phyloP scores from a whole-genome alignment of 345 rosid genomes.

The Excoecaria cochinchinensis region DNA sequence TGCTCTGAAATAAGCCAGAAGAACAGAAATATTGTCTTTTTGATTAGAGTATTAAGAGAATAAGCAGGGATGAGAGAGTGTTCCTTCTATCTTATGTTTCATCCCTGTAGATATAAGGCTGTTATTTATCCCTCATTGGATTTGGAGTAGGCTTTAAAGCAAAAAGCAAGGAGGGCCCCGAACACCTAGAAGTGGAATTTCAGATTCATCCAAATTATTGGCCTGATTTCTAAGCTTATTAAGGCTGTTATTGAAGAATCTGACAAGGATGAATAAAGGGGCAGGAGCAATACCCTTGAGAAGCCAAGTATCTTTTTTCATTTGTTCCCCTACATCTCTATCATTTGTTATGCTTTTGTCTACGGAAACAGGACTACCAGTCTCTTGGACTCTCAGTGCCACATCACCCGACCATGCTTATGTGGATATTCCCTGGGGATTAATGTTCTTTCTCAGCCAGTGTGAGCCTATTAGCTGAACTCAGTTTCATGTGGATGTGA shows the following conservation, averaged over 20 bases:
- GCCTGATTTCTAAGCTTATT: constrained; percentile 56
- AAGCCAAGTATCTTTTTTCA: constrained; percentile 77
- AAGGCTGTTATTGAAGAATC: constrained; percentile 77
- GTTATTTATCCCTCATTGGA: constrained; percentile 51
- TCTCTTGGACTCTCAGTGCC: constrained; percentile 38
- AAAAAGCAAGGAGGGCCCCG: constrained; percentile 63
- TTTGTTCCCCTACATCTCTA: constrained; percentile 41
- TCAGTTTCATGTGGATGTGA: constrained; percentile 16
- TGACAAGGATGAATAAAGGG: constrained; percentile 59
- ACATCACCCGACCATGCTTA: constrained; percentile 39
- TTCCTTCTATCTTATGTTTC: constrained; percentile 39
- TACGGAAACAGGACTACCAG: constrained; percentile 26
- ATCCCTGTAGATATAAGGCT: constrained; percentile 55
- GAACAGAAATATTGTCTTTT: constrained; percentile 36
- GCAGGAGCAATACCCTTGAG: constrained; percentile 51
- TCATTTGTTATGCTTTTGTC: constrained; percentile 56
- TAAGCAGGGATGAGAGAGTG: constrained; percentile 33
- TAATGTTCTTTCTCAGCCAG: constrained; percentile 15
- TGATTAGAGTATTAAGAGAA: constrained; percentile 42
- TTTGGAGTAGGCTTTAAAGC: constrained; percentile 53
- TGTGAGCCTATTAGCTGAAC: not conserved
- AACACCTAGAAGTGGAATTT: constrained; percentile 34
- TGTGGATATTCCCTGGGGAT: constrained; percentile 24
- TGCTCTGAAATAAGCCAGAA: constrained; percentile 40
- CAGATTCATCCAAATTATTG: constrained; percentile 61